These are phyloP conservation scores for Dalechampia spathulata DNA, from an alignment of 441 rosid genomes.

Conservation along the genomic window DNA sequence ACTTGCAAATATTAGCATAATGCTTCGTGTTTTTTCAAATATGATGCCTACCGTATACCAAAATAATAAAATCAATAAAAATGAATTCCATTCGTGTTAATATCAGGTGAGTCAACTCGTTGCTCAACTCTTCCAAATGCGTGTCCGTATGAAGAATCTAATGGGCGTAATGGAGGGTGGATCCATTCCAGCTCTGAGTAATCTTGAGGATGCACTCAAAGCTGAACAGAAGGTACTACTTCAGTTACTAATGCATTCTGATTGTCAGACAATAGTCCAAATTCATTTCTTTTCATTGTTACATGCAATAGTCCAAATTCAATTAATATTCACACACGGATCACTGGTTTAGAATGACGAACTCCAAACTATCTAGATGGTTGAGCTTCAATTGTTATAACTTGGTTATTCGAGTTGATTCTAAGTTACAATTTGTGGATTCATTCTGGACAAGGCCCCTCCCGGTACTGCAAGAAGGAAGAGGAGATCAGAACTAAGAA, in stretches of 20 bases:
- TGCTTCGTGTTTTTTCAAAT: too few species aligned
- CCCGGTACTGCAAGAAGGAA: constrained; percentile 87
- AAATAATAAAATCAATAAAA: too few species aligned
- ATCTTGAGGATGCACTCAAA: constrained; percentile 80
- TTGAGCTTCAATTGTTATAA: too few species aligned
- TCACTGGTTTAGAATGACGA: too few species aligned
- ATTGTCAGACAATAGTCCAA: not conserved
- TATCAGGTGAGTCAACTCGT: constrained; percentile 89
- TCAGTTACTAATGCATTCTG: not conserved
- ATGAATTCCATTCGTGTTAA: too few species aligned
- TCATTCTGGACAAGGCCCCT: constrained; percentile 48
- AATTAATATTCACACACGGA: too few species aligned
- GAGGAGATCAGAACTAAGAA: constrained; percentile 58
- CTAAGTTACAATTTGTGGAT: constrained; percentile 2
- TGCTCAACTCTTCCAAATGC: constrained; percentile 97
- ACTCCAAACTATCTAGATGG: too few species aligned
- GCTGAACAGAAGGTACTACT: constrained; percentile 69
- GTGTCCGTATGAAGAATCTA: constrained; percentile 89
- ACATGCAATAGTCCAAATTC: not conserved
- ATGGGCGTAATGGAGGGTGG: constrained; percentile 96
- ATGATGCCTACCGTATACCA: too few species aligned
- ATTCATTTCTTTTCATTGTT: not conserved
- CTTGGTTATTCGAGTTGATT: not conserved
- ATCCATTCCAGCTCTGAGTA: constrained; percentile 79
- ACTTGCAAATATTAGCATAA: not conserved